A percentile compares a stretch with the other conserved stretches of the same genome.
phyloP scores from a whole-genome alignment of 495 filamentous ascomycete species.

The Acidiella bohemica region DNA sequence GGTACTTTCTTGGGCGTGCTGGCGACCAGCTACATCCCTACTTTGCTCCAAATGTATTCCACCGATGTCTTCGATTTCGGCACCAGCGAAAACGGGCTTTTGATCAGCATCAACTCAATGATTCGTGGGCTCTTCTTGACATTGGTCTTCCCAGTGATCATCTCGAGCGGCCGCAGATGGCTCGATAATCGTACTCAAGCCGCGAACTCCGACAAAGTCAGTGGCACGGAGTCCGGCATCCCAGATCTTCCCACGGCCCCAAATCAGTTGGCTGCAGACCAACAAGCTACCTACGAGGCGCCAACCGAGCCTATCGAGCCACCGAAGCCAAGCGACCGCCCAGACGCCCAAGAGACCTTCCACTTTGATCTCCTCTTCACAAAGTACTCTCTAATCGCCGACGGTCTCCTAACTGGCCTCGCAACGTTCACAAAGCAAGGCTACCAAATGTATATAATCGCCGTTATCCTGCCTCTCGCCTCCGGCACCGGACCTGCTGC shows the following conservation, averaged over 20 bases:
- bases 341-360: conserved; percentile 25
- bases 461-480: conserved; percentile 37
- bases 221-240: conserved; percentile 3
- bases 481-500: conserved; percentile 42
- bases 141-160: conserved; percentile 42
- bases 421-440: conserved; percentile 36
- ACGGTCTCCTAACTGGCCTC: conserved; percentile 38
- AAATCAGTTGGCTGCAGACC: conserved; percentile 8
- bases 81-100: conserved; percentile 39
- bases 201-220: not conserved
- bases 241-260: conserved; percentile 14
- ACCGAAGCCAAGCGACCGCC: conserved; percentile 18
- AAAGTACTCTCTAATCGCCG: conserved; percentile 37
- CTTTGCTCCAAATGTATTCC: conserved; percentile 28
- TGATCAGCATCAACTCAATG: conserved; percentile 39
- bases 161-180: conserved; percentile 36
- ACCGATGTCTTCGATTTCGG: conserved; percentile 41
- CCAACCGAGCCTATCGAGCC: conserved; percentile 31
- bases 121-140: conserved; percentile 42
- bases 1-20: conserved; percentile 44
- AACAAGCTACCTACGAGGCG: conserved; percentile 19
- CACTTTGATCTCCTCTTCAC: conserved; percentile 44
- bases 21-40: conserved; percentile 40
- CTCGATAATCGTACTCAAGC: conserved; percentile 21
- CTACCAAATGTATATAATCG: conserved; percentile 44